These are phyloP conservation scores for Marasmius fiardii DNA, from an alignment of 1,284 basidiomycete genomes.

Conservation along the genomic window DNA sequence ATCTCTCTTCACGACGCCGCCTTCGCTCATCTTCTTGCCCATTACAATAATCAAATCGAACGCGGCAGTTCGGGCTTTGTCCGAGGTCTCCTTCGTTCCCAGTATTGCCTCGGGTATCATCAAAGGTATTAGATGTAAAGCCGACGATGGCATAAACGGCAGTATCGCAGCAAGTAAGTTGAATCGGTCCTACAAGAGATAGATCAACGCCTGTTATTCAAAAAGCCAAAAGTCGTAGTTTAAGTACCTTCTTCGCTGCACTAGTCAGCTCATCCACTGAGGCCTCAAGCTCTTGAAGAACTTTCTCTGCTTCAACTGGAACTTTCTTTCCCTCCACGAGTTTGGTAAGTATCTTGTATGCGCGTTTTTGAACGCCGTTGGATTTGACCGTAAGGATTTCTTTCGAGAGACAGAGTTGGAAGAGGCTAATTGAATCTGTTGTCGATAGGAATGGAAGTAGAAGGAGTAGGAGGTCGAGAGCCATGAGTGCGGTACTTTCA, in stretches of 20 bases:
- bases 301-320: conserved; percentile 47
- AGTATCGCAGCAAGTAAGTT: conserved; percentile 77
- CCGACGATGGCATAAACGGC: conserved; percentile 62
- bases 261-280: conserved; percentile 66
- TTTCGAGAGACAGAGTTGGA: conserved; percentile 57
- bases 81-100: conserved; percentile 98
- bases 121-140: conserved; percentile 84
- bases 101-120: conserved; percentile 94
- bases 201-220: too few species aligned
- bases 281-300: conserved; percentile 65
- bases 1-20: conserved; percentile 79
- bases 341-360: conserved; percentile 85
- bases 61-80: conserved; percentile 85
- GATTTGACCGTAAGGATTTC: conserved; percentile 72
- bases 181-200: conserved; percentile 73
- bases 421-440: conserved; percentile 58
- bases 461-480: conserved; percentile 88
- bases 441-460: conserved; percentile 77
- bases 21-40: conserved; percentile 89
- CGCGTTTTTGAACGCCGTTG: conserved; percentile 93
- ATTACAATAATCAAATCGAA: conserved; percentile 91
- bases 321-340: conserved; percentile 65
- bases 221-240: too few species aligned
- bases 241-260: conserved; percentile 88
- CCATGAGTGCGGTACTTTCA: conserved; percentile 67